A percentile compares a stretch with the other conserved stretches of the same genome.
These are phyloP conservation scores for Geosmithia morbida DNA, from an alignment of 2,329 filamentous ascomycete species.

Conservation along the genomic window DNA sequence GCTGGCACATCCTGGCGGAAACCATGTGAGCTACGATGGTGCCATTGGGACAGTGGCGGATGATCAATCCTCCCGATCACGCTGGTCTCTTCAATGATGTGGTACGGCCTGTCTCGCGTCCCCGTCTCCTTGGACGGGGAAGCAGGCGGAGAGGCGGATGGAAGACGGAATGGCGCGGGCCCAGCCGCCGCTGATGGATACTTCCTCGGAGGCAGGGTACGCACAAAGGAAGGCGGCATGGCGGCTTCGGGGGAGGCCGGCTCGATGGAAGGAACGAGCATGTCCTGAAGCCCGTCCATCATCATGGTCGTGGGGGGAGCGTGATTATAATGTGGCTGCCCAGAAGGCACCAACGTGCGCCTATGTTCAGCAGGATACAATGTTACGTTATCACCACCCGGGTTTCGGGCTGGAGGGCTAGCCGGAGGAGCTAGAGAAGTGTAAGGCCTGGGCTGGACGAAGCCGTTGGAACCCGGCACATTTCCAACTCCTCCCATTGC, in stretches of 20 bases:
- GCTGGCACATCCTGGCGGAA: background rate
- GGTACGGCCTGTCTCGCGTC: background rate
- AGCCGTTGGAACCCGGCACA: conserved; percentile 1
- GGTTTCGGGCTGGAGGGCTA: background rate
- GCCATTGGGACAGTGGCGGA: background rate
- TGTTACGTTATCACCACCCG: background rate
- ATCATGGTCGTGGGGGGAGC: background rate
- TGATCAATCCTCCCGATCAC: background rate
- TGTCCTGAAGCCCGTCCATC: conserved; percentile 18
- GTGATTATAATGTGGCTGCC: background rate
- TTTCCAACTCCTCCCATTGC: background rate
- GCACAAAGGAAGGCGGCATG: conserved; percentile 19
- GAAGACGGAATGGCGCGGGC: conserved; percentile 7
- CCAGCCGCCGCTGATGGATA: conserved; percentile 7
- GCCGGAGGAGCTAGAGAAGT: background rate
- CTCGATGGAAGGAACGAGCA: conserved; percentile 32
- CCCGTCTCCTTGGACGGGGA: background rate
- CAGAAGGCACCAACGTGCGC: background rate
- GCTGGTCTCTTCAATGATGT: too few species aligned
- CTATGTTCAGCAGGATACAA: background rate
- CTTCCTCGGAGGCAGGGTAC: conserved; percentile 13
- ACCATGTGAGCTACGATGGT: background rate
- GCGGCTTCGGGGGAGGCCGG: conserved; percentile 19
- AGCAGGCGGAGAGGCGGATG: background rate
- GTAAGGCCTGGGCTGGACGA: background rate